Conservation (phyloP, 768 basidiomycete species). For the Cystobasidium ongulense region DNA sequence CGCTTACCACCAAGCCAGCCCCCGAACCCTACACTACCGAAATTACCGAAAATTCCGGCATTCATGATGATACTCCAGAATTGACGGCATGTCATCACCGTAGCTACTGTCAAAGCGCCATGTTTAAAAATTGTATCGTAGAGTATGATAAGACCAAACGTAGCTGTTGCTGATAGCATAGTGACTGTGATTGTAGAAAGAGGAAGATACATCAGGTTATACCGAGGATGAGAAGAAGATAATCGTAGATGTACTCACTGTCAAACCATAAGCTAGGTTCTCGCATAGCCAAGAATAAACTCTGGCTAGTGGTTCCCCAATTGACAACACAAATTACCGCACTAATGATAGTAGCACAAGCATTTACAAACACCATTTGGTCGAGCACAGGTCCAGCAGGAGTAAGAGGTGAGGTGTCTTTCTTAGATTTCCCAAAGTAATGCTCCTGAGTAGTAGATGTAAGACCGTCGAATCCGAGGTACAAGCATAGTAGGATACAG, state of each 20-base stretch:
- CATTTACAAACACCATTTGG: constrained; percentile 40
- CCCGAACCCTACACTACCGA: constrained; percentile 28
- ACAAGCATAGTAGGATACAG: constrained; percentile 32
- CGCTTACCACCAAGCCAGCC: constrained; percentile 38
- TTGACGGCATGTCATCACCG: constrained; percentile 34
- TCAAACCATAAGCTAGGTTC: constrained; percentile 7
- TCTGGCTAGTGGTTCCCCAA: not conserved
- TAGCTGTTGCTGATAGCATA: constrained; percentile 31
- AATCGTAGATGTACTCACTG: not conserved
- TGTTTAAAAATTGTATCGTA: constrained; percentile 44
- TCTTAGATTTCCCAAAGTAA: constrained; percentile 36
- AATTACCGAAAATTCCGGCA: constrained; percentile 41
- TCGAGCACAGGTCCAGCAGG: constrained; percentile 38
- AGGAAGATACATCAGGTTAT: not conserved
- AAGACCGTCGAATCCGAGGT: constrained; percentile 41
- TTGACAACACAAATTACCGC: constrained; percentile 17
- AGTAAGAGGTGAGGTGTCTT: constrained; percentile 33
- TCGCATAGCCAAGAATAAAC: not conserved
- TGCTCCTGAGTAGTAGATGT: constrained; percentile 40
- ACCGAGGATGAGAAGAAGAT: not conserved
- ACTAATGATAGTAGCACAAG: constrained; percentile 32
- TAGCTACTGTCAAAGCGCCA: not conserved
- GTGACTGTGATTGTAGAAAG: constrained; percentile 32
- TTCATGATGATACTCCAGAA: constrained; percentile 42
- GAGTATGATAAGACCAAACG: constrained; percentile 34